A percentile compares a stretch with the other conserved stretches of the same genome.
Conservation (phyloP, 2,329 filamentous ascomycete species). For the Hypoxylon sp. region DNA sequence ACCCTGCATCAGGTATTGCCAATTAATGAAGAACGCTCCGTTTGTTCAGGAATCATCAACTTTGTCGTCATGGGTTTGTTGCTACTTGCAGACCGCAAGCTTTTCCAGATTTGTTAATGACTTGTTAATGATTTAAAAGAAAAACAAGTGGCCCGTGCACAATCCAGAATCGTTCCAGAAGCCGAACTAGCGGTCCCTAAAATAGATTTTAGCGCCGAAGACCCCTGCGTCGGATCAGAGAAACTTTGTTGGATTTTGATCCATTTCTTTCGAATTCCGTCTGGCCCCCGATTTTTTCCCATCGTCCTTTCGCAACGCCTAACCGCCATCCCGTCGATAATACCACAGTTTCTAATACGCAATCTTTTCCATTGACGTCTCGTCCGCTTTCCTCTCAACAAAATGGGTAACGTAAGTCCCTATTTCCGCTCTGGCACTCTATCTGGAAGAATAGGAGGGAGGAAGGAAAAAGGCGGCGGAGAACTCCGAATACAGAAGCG, state of each 20-base stretch:
- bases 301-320: slow-evolving; percentile 31
- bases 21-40: neutral
- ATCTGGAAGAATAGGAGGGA: neutral
- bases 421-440: neutral
- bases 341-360: slow-evolving; percentile 10
- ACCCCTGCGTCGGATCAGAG: slow-evolving; percentile 34
- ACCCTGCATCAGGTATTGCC: neutral
- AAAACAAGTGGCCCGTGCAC: slow-evolving; percentile 10
- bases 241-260: slow-evolving; percentile 18
- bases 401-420: slow-evolving; percentile 50
- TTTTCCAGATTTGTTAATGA: neutral
- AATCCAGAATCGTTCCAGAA: slow-evolving; percentile 33
- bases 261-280: slow-evolving; percentile 37
- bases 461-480: slow-evolving; percentile 14
- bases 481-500: slow-evolving; percentile 14
- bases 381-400: slow-evolving; percentile 21
- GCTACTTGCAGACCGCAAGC: neutral
- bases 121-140: slow-evolving; percentile 7
- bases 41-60: neutral
- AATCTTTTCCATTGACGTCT: slow-evolving; percentile 2
- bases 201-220: slow-evolving; percentile 38
- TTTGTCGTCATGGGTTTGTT: neutral
- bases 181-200: slow-evolving; percentile 20
- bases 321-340: slow-evolving; percentile 38
- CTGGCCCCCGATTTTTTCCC: slow-evolving; percentile 33